Conservation (phyloP, 2,329 filamentous ascomycete species). For the Arthrinium phaeospermum region DNA sequence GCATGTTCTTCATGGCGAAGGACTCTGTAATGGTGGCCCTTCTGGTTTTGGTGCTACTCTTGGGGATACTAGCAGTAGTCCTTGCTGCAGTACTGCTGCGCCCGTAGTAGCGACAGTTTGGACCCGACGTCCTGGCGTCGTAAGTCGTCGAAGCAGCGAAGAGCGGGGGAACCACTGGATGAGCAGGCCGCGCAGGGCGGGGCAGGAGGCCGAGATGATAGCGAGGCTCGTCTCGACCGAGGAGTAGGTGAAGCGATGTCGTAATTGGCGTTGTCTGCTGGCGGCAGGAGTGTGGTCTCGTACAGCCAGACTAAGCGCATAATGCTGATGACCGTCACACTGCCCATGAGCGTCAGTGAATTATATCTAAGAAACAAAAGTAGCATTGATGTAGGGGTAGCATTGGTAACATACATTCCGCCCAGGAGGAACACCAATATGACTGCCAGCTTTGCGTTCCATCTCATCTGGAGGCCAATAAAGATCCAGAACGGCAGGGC, state of each 20-base stretch:
- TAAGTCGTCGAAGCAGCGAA: background rate
- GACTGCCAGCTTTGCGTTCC: conserved; percentile 43
- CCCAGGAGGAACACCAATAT: conserved; percentile 44
- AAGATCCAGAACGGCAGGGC: conserved; percentile 49
- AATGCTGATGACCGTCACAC: background rate
- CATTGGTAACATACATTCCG: conserved; percentile 31
- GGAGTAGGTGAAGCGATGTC: background rate
- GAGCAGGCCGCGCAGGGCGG: background rate
- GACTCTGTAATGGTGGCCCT: too few species aligned
- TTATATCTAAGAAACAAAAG: too few species aligned
- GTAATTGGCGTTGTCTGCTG: background rate
- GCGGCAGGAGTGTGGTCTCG: background rate
- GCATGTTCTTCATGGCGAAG: too few species aligned
- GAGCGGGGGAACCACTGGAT: background rate
- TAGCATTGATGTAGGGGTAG: too few species aligned
- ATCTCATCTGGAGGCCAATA: conserved; percentile 45
- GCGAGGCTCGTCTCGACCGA: background rate
- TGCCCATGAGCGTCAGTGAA: background rate
- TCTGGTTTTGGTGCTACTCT: too few species aligned
- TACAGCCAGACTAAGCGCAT: background rate
- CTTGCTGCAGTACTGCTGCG: too few species aligned
- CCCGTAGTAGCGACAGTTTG: background rate
- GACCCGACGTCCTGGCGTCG: background rate
- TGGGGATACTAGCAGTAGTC: too few species aligned
- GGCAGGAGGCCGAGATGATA: background rate